Evolutionary conservation across 768 basidiomycete genomes (phyloP), one percentile per base, ranked within the genome.

Genomic region (Naganishia antarctica): DNA sequence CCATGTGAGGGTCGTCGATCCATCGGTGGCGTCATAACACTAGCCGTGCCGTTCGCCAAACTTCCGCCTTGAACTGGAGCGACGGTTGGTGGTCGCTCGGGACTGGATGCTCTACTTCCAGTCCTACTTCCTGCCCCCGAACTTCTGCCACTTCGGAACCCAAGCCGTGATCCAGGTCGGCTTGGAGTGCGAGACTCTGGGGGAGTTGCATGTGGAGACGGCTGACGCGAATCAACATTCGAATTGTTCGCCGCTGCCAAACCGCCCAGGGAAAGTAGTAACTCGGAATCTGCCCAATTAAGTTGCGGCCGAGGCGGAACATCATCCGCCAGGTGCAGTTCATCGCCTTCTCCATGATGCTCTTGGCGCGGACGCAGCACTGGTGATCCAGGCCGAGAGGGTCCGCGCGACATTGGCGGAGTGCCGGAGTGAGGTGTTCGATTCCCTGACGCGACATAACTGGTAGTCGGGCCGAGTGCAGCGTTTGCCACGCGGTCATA

Each of bases 261-360:
- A 25, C 76, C 75, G 1, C 84, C 81, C 29, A 88, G 79, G 1
- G 86, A 87, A 16, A 87, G 80, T 53, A 92, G 79, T 3, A 94
- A 82, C 78, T 92, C 91, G 5, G 88, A 88, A 75, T 91, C 90
- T 63, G 90, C 84, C 85, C 87, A 90, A 59, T 64, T 60, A 11
- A 77, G 70, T 46, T 74, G 66, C 44, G 73, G 71, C 46, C 76
- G 69, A 15, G 71, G 72, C 4, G 77, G 77, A 11, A 75, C 66
- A 15, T 70, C 70, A 15, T 64, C 64, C 13, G 51, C 61, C 29
- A 50, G 48, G 37, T 65, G 57, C 26, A 28, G 15, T n/a, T 50
- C 69, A 58, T 47, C 60, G 61, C 67, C 34, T 11, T 57, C 26
- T 11, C 43, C 29, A 47, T 47, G 50, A 23, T 25, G 21, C 21